Conservation (phyloP, 202 grass and related monocot species). For the Digitaria exilis region DNA sequence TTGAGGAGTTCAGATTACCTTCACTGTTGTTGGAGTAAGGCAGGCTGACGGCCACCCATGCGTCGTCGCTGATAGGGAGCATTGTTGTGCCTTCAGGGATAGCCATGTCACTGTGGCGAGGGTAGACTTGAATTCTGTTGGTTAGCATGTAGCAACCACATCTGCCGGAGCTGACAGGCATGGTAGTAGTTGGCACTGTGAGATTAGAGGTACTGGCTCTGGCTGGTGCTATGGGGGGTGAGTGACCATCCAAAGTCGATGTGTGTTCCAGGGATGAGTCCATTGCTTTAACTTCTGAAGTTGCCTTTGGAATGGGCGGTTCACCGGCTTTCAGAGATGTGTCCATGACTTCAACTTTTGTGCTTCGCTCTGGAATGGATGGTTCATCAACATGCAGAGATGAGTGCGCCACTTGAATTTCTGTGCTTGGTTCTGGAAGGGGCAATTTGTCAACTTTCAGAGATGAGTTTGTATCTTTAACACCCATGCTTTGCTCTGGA, state of each 20-base stretch:
- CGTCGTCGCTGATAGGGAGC: constrained; percentile 69
- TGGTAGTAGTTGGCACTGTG: neutral
- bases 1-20: constrained; percentile 46
- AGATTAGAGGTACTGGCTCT: neutral
- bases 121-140: constrained; percentile 60
- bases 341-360: neutral
- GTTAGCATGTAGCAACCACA: constrained; percentile 37
- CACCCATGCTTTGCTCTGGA: neutral
- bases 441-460: neutral
- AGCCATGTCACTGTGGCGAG: constrained; percentile 37
- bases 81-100: constrained; percentile 53
- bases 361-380: neutral
- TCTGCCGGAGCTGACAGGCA: neutral
- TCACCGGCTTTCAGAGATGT: neutral
- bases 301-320: neutral
- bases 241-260: neutral
- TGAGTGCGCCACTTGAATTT: neutral
- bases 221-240: neutral
- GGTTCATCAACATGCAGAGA: neutral
- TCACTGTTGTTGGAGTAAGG: constrained; percentile 49
- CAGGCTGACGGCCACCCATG: constrained; percentile 75
- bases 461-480: neutral
- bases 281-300: constrained; percentile 3
- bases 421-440: neutral
- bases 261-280: neutral